A percentile compares a stretch with the other conserved stretches of the same genome.
Evolutionary conservation across 345 rosid genomes (phyloP).

Genomic region (Durio zibethinus): DNA sequence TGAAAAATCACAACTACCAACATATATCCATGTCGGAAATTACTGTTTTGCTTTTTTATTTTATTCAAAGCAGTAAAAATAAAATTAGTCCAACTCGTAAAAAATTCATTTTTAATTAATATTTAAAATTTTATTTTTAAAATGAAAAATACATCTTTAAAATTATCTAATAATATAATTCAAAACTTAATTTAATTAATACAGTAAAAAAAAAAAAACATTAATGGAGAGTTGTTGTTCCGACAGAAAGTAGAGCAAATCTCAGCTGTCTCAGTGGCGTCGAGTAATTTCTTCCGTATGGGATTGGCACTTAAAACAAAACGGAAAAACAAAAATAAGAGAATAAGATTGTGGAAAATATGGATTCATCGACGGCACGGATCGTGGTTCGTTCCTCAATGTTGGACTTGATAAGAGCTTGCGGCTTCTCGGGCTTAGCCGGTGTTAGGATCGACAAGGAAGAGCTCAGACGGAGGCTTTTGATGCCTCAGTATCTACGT

Average conservation of each 20-base stretch:
- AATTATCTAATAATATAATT: too few relatives aligned
- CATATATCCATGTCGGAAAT: too few relatives aligned
- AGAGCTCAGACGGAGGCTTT: slow-evolving; percentile 49
- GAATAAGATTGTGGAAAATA: neutral
- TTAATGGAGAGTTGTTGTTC: neutral
- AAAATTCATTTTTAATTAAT: too few relatives aligned
- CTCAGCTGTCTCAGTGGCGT: neutral
- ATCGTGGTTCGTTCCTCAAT: slow-evolving; percentile 57
- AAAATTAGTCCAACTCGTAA: too few relatives aligned
- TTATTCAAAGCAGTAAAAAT: too few relatives aligned
- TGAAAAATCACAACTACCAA: neutral
- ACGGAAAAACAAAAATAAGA: neutral
- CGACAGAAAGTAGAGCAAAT: neutral
- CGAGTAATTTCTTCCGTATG: neutral
- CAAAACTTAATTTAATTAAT: too few relatives aligned
- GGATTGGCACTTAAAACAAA: too few relatives aligned
- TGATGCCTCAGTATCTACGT: slow-evolving; percentile 72
- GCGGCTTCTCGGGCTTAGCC: slow-evolving; percentile 61
- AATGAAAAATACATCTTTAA: too few relatives aligned
- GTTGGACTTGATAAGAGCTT: slow-evolving; percentile 58
- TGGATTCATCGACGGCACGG: slow-evolving; percentile 42
- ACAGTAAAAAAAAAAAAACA: too few relatives aligned
- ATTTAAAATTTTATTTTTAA: too few relatives aligned
- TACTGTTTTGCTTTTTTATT: too few relatives aligned
- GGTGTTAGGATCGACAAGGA: slow-evolving; percentile 68